phyloP scores from a whole-genome alignment of 1,284 basidiomycete species.

The Tetrapyrgos nigripes region DNA sequence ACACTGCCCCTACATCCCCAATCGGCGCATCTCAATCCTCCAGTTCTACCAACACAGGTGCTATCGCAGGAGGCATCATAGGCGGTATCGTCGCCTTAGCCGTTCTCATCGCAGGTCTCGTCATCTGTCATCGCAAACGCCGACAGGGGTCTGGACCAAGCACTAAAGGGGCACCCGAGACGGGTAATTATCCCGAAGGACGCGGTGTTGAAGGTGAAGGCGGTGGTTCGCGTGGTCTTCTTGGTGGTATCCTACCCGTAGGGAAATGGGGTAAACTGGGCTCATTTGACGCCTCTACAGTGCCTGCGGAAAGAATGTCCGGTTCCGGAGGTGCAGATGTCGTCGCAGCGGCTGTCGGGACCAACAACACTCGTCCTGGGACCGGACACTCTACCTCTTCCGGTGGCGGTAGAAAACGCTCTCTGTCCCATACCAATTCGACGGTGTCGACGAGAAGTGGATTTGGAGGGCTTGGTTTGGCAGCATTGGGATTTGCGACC shows the following conservation, averaged over 20 bases:
- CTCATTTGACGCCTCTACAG: constrained; percentile 15
- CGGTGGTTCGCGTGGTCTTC: background rate
- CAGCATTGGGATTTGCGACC: constrained; percentile 10
- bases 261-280: constrained; percentile 19
- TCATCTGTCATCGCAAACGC: background rate
- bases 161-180: background rate
- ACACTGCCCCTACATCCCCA: background rate
- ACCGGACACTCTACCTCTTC: background rate
- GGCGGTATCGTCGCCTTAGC: constrained; percentile 6
- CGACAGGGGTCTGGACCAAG: background rate
- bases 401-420: background rate
- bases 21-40: constrained; percentile 2
- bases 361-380: constrained; percentile 1
- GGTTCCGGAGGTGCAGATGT: constrained; percentile 1
- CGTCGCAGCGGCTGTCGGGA: background rate
- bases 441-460: background rate
- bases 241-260: constrained; percentile 1
- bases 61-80: constrained; percentile 13
- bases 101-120: background rate
- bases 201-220: background rate
- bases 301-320: background rate
- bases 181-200: background rate
- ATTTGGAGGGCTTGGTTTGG: constrained; percentile 12
- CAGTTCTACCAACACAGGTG: constrained; percentile 2
- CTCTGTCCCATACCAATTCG: background rate